Conservation (phyloP, 305 asterid species). For the Ilex paraguariensis region DNA sequence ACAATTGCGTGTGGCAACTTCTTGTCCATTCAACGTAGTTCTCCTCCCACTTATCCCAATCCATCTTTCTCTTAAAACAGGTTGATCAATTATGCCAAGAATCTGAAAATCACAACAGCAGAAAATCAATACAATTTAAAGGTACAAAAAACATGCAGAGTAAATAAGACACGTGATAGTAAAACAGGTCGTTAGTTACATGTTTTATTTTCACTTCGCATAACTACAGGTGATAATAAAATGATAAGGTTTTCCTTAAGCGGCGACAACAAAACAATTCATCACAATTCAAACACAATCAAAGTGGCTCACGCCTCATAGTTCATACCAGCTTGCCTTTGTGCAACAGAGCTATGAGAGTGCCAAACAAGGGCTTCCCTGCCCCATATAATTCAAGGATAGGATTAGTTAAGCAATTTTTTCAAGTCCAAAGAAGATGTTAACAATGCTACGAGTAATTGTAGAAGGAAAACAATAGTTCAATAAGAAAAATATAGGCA, state of each 20-base stretch:
- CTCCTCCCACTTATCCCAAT: constrained; percentile 68
- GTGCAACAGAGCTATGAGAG: constrained; percentile 77
- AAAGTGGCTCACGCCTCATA: constrained; percentile 17
- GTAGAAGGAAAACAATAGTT: constrained; percentile 14
- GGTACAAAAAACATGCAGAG: no score
- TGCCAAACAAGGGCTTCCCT: constrained; percentile 96
- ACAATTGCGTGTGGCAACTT: constrained; percentile 66
- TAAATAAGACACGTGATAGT: not conserved
- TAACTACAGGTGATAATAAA: no score
- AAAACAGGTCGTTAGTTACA: not conserved
- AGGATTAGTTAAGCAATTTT: not conserved
- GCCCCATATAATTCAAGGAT: not conserved
- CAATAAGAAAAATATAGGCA: constrained; percentile 4
- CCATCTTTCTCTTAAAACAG: constrained; percentile 94
- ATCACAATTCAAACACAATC: no score
- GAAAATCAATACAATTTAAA: constrained; percentile 6
- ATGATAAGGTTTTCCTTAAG: no score
- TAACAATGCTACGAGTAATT: not conserved
- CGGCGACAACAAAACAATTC: no score
- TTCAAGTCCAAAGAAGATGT: not conserved
- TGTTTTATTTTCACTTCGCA: no score
- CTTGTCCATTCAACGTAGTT: constrained; percentile 76
- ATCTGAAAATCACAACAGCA: constrained; percentile 34
- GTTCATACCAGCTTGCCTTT: constrained; percentile 85
- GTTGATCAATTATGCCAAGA: constrained; percentile 93